These are phyloP conservation scores for Verticillium dahliae DNA, from an alignment of 2,329 filamentous ascomycete species.

Conservation along the genomic window DNA sequence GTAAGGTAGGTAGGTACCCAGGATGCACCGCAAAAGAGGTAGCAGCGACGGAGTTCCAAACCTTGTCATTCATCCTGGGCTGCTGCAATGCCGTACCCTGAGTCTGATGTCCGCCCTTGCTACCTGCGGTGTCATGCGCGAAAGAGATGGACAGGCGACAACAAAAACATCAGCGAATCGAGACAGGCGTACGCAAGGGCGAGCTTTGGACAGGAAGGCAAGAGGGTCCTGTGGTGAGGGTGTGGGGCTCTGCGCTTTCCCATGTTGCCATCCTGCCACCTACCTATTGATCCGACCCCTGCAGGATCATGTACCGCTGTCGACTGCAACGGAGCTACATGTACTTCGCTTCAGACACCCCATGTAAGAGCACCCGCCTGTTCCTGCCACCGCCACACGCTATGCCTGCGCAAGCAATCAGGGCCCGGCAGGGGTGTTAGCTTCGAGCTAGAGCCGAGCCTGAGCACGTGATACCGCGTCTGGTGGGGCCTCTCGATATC, in stretches of 20 bases:
- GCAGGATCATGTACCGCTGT: not conserved
- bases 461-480: not conserved
- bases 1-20: too few relatives aligned
- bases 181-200: not conserved
- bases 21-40: not conserved
- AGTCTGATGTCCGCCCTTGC: not conserved
- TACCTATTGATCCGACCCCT: not conserved
- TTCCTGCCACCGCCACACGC: conserved; percentile 2
- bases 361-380: not conserved
- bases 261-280: not conserved
- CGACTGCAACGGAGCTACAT: not conserved
- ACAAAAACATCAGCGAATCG: not conserved
- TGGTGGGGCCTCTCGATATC: not conserved
- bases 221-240: not conserved
- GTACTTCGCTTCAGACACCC: not conserved
- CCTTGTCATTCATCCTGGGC: not conserved
- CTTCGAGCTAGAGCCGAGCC: not conserved
- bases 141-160: not conserved
- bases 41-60: not conserved
- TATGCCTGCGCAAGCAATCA: not conserved
- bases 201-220: not conserved
- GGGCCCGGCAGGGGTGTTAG: not conserved
- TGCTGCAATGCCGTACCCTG: not conserved
- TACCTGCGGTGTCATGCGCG: not conserved
- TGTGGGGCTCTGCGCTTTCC: not conserved